phyloP scores from a whole-genome alignment of 495 filamentous ascomycete species.

The Choiromyces venosus region DNA sequence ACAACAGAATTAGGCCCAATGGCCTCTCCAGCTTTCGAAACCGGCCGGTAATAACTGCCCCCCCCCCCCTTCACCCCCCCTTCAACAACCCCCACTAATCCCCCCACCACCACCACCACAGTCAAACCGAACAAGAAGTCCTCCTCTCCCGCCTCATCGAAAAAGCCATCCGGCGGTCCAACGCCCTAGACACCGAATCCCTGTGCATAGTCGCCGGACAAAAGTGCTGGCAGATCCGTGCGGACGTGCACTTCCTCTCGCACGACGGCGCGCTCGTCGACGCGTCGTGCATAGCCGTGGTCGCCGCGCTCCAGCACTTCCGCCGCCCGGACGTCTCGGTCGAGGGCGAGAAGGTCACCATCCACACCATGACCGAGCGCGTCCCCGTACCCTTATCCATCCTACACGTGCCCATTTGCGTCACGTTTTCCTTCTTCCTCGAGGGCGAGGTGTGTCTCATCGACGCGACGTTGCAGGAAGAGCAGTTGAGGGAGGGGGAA shows the following conservation, averaged over 20 bases:
- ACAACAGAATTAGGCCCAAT: slow-evolving; percentile 85
- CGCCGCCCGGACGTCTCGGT: slow-evolving; percentile 79
- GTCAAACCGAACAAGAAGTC: slow-evolving; percentile 70
- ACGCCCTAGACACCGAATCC: slow-evolving; percentile 88
- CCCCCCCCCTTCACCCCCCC: background rate
- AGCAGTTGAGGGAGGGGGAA: slow-evolving; percentile 77
- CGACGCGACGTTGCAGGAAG: slow-evolving; percentile 76
- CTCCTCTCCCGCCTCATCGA: slow-evolving; percentile 83
- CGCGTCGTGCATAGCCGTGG: slow-evolving; percentile 74
- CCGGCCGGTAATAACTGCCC: slow-evolving; percentile 54
- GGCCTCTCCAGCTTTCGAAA: slow-evolving; percentile 84
- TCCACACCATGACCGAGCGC: slow-evolving; percentile 76
- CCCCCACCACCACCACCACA: slow-evolving; percentile 37
- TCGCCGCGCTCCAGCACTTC: slow-evolving; percentile 84
- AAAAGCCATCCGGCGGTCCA: slow-evolving; percentile 84
- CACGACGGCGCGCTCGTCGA: slow-evolving; percentile 86
- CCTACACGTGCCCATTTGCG: slow-evolving; percentile 80
- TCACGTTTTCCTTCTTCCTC: slow-evolving; percentile 77
- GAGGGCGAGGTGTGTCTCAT: slow-evolving; percentile 57
- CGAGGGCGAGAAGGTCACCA: slow-evolving; percentile 70
- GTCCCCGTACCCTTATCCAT: slow-evolving; percentile 84
- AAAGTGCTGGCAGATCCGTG: slow-evolving; percentile 84
- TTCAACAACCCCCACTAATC: slow-evolving; percentile 23
- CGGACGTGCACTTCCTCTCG: slow-evolving; percentile 81
- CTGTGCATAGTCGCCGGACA: slow-evolving; percentile 84